phyloP scores from a whole-genome alignment of 2,329 filamentous ascomycete genomes.

The Trichophyton verrucosum region DNA sequence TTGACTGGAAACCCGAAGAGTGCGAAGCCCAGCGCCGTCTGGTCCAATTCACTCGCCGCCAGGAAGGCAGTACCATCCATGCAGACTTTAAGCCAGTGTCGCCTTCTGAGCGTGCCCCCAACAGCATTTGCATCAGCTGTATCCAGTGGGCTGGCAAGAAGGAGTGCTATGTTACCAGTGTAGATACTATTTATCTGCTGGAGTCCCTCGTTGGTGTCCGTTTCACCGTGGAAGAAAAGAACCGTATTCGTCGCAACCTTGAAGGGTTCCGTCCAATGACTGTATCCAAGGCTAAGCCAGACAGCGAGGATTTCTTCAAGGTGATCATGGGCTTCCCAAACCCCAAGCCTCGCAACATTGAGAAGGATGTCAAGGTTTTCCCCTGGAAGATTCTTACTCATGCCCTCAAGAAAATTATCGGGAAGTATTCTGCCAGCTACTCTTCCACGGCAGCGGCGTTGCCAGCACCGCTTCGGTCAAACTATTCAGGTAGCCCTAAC shows the following conservation, averaged over 20 bases:
- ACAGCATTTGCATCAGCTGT: conserved; percentile 91
- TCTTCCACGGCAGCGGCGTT: conserved; percentile 48
- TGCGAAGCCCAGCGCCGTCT: conserved; percentile 66
- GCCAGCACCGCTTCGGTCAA: conserved; percentile 27
- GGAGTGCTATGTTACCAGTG: conserved; percentile 87
- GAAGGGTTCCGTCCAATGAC: conserved; percentile 89
- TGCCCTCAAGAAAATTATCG: conserved; percentile 94
- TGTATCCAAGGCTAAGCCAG: conserved; percentile 80
- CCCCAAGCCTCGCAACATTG: conserved; percentile 92
- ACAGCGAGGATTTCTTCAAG: conserved; percentile 97
- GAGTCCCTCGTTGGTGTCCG: conserved; percentile 76
- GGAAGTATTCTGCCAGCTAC: conserved; percentile 76
- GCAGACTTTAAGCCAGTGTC: conserved; percentile 68
- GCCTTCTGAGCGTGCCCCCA: conserved; percentile 63
- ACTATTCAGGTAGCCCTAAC: conserved; percentile 23
- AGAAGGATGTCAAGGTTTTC: conserved; percentile 98
- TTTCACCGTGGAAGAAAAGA: conserved; percentile 97
- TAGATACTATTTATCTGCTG: conserved; percentile 90
- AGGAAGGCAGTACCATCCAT: conserved; percentile 68
- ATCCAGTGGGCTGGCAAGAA: conserved; percentile 91
- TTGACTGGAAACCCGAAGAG: conserved; percentile 74
- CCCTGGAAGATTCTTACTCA: conserved; percentile 81
- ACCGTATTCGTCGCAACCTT: conserved; percentile 86
- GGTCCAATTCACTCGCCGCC: conserved; percentile 74
- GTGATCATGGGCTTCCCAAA: conserved; percentile 95